phyloP scores from a whole-genome alignment of 1,284 basidiomycete genomes.

The Ustilago shanxiensis region DNA sequence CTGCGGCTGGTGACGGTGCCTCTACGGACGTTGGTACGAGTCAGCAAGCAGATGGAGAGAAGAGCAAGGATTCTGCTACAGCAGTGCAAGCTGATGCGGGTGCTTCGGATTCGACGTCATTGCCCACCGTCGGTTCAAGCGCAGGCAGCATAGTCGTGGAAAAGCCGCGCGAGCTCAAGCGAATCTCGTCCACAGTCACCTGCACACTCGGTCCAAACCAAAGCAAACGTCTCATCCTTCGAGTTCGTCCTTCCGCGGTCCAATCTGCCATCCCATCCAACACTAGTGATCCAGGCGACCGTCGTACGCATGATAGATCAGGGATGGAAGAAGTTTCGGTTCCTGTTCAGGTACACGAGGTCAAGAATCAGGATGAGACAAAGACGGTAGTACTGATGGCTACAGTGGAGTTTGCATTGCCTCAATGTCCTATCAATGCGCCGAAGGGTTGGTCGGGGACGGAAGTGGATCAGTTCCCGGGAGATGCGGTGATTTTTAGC shows the following conservation, averaged over 20 bases:
- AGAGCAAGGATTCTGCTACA: not conserved
- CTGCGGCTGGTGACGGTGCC: not conserved
- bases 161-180: slow-evolving; percentile 48
- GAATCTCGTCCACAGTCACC: slow-evolving; percentile 59
- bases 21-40: not conserved
- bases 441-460: not conserved
- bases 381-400: slow-evolving; percentile 55
- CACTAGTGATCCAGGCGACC: slow-evolving; percentile 36
- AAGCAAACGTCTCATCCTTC: slow-evolving; percentile 61
- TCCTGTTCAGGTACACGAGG: slow-evolving; percentile 63
- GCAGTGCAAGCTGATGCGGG: slow-evolving; percentile 1
- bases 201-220: slow-evolving; percentile 58
- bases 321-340: slow-evolving; percentile 56
- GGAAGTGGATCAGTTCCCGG: slow-evolving; percentile 19
- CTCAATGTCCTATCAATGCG: not conserved
- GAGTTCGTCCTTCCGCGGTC: slow-evolving; percentile 53
- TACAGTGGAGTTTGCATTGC: slow-evolving; percentile 43
- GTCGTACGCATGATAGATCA: slow-evolving; percentile 30
- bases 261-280: slow-evolving; percentile 42
- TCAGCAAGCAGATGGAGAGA: slow-evolving; percentile 7
- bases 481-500: slow-evolving; percentile 42
- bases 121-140: not conserved
- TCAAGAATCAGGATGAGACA: slow-evolving; percentile 69
- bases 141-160: slow-evolving; percentile 7
- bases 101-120: not conserved